Evolutionary conservation across 2,329 filamentous ascomycete species (phyloP).

Genomic region (Waltergamsia citrina): DNA sequence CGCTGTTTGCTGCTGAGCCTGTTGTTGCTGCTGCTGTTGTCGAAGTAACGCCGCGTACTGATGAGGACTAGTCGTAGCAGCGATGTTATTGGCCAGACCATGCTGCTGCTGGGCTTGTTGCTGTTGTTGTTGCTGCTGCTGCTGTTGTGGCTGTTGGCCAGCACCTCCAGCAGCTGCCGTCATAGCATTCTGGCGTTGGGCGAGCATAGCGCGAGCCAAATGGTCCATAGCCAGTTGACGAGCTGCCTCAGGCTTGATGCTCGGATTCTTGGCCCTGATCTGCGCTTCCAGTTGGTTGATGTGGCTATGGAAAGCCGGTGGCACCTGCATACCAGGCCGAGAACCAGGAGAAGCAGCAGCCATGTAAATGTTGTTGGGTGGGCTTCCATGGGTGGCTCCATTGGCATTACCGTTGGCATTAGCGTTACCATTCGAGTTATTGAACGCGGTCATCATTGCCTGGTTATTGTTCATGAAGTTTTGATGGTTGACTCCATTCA

Average conservation of each 20-base stretch:
- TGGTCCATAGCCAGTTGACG: conserved; percentile 42
- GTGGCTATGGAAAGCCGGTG: conserved; percentile 33
- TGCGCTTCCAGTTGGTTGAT: conserved; percentile 42
- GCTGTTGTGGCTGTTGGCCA: conserved; percentile 12
- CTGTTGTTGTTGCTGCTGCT: too few relatives aligned
- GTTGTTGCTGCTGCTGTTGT: conserved; percentile 44
- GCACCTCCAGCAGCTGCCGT: conserved; percentile 39
- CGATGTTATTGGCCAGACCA: conserved; percentile 36
- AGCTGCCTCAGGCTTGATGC: conserved; percentile 36
- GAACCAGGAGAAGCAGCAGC: conserved; percentile 34
- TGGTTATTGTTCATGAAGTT: conserved; percentile 43
- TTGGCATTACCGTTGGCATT: conserved; percentile 8
- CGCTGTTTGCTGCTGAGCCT: conserved; percentile 13
- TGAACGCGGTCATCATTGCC: conserved; percentile 42
- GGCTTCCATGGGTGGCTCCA: conserved; percentile 7
- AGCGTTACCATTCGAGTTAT: conserved; percentile 27
- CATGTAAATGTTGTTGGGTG: conserved; percentile 37
- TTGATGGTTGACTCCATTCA: conserved; percentile 36
- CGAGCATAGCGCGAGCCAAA: conserved; percentile 35
- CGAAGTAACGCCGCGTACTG: conserved; percentile 50
- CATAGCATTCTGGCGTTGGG: conserved; percentile 41
- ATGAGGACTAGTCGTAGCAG: conserved; percentile 41
- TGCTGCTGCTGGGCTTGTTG: conserved; percentile 25
- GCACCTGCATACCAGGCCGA: conserved; percentile 26
- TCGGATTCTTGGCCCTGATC: conserved; percentile 41